phyloP scores from a whole-genome alignment of 1,139 yeast species.

The Candida sp. region DNA sequence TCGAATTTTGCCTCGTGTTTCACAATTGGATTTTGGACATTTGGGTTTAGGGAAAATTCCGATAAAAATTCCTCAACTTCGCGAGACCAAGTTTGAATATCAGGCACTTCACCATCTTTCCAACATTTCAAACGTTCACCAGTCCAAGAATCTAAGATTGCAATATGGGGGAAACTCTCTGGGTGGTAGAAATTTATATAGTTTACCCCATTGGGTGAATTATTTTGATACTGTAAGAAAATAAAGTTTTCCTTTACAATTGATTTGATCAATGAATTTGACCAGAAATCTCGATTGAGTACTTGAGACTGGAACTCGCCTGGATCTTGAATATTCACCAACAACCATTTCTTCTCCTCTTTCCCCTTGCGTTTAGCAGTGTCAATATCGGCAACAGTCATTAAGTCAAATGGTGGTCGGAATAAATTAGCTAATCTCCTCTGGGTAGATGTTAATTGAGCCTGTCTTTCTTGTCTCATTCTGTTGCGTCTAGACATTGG shows the following conservation, averaged over 20 bases:
- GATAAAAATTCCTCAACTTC: slow-evolving; percentile 59
- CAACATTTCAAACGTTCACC: slow-evolving; percentile 84
- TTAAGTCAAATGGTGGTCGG: slow-evolving; percentile 92
- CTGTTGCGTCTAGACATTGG: slow-evolving; percentile 28
- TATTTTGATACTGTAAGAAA: slow-evolving; percentile 77
- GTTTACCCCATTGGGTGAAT: slow-evolving; percentile 68
- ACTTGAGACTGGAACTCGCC: slow-evolving; percentile 87
- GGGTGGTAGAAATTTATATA: slow-evolving; percentile 71
- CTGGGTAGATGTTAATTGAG: slow-evolving; percentile 57
- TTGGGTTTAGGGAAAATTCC: slow-evolving; percentile 64
- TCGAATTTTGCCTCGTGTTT: slow-evolving; percentile 52
- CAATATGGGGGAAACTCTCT: slow-evolving; percentile 76
- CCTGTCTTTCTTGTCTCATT: slow-evolving; percentile 21
- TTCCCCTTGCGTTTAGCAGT: slow-evolving; percentile 70
- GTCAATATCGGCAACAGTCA: slow-evolving; percentile 63
- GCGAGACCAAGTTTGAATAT: slow-evolving; percentile 52
- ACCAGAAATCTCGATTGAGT: slow-evolving; percentile 92
- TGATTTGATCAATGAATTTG: slow-evolving; percentile 62
- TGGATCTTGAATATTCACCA: slow-evolving; percentile 83
- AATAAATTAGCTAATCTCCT: slow-evolving; percentile 75
- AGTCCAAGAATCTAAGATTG: slow-evolving; percentile 91
- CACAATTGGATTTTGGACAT: slow-evolving; percentile 66
- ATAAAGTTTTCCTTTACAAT: slow-evolving; percentile 66
- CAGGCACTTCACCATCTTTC: slow-evolving; percentile 60
- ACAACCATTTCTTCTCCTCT: slow-evolving; percentile 69